phyloP scores from a whole-genome alignment of 768 basidiomycete species.

The Tulasnella sp. region DNA sequence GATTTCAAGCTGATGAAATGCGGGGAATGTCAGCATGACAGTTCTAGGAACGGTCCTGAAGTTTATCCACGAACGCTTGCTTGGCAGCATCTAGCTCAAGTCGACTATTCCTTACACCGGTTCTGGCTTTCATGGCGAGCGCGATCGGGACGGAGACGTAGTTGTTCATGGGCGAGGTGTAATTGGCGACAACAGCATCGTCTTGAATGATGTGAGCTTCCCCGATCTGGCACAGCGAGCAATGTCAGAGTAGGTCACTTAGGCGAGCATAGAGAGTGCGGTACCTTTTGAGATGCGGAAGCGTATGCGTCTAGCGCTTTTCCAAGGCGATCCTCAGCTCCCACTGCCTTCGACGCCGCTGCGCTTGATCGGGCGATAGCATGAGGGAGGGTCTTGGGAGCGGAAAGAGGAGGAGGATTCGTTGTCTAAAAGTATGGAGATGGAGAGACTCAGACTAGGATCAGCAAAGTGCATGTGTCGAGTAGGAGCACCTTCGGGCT shows the following conservation, averaged over 20 bases:
- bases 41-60: not conserved
- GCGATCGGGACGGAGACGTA: constrained; percentile 74
- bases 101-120: constrained; percentile 65
- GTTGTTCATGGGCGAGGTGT: constrained; percentile 76
- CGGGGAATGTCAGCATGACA: not conserved
- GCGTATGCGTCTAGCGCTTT: constrained; percentile 68
- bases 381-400: constrained; percentile 87
- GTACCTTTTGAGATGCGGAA: constrained; percentile 63
- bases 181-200: constrained; percentile 47
- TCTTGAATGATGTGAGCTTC: constrained; percentile 74
- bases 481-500: constrained; percentile 47
- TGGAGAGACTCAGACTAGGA: not conserved
- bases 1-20: constrained; percentile 54
- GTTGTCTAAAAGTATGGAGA: constrained; percentile 41
- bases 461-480: not conserved
- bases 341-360: constrained; percentile 37
- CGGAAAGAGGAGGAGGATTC: constrained; percentile 64
- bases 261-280: not conserved
- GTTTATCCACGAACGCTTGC: constrained; percentile 63
- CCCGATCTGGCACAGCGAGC: constrained; percentile 40
- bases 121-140: constrained; percentile 86
- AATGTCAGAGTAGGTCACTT: no score
- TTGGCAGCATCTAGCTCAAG: constrained; percentile 87
- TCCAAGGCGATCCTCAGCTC: constrained; percentile 44
- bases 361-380: constrained; percentile 81